Evolutionary conservation across 1,284 basidiomycete genomes (phyloP), one percentile per base, ranked within the genome.

Genomic region (Ceratobasidium sp.): DNA sequence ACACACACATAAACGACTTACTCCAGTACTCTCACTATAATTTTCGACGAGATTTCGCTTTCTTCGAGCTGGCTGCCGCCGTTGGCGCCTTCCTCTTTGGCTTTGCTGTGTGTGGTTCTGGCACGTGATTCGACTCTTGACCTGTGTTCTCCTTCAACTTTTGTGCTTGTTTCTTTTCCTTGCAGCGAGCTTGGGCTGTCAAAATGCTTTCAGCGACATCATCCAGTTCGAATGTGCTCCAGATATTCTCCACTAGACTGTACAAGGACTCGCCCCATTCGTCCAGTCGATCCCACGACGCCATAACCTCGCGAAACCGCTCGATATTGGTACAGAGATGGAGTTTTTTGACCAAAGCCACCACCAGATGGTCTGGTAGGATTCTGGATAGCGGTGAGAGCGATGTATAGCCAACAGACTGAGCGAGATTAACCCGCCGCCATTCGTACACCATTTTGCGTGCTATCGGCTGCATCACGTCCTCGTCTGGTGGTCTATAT

Each of bases 211-310:
- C 9, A 13, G 11, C 47, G 8, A 13, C 47, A 18, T 21, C 47
- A 13, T 9, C 11, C 11, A 23, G 26, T 21, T 50, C 47, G 14
- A 50, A 50, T 21, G 11, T 21, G 9, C 8, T 9, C 47, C 47
- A 50, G 9, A 50, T 50, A 13, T 50, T 23, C 11, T 23, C 47
- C n/a, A 50, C 47, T 16, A 55, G 54, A 21, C 11, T 30, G 32
- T 28, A 55, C n/a, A 55, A 30, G 23, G 54, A 35, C 54, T 23
- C 23, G 23, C 54, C 54, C 26, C 23, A 55, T 28, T 55, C 54
- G 23, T 55, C 54, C 26, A 55, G 32, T 13, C 26, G 11, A 28
- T 30, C 28, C 54, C 54, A 55, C 11, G 54, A 28, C 13, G 54
- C n/a, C 54, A 55, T 55, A 30, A 35, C 30, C 9, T 7, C 26